Evolutionary conservation across 108 stramenopile genomes (phyloP).

Genomic region (Discostella pseudostelligera): DNA sequence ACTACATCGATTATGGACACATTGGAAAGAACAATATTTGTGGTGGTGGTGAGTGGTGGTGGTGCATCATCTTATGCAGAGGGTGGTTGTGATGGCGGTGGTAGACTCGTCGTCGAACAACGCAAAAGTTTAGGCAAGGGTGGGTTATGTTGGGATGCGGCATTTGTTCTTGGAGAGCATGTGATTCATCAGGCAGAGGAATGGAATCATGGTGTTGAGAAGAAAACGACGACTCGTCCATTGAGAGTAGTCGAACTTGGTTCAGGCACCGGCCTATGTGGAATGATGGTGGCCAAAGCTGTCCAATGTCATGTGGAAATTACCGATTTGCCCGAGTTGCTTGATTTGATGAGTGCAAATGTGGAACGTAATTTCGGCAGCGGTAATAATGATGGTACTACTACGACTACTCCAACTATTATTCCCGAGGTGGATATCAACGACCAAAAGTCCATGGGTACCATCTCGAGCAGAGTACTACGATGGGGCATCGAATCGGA

Average conservation of each 20-base stretch:
- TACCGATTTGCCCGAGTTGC: slow-evolving; percentile 69
- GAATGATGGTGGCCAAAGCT: slow-evolving; percentile 60
- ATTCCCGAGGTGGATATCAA: not conserved
- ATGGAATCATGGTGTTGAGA: slow-evolving; percentile 22
- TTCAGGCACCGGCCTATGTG: slow-evolving; percentile 75
- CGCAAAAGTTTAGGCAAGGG: slow-evolving; percentile 75
- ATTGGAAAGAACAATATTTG: slow-evolving; percentile 8
- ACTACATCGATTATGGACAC: slow-evolving; percentile 59
- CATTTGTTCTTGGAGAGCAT: slow-evolving; percentile 71
- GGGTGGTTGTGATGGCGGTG: not conserved
- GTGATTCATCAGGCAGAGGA: slow-evolving; percentile 41
- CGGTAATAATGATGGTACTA: not conserved
- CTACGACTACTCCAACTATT: not conserved
- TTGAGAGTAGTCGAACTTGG: slow-evolving; percentile 69
- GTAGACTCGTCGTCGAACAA: slow-evolving; percentile 63
- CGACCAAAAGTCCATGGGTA: slow-evolving; percentile 9
- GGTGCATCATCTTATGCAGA: not conserved
- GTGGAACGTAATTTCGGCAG: slow-evolving; percentile 36
- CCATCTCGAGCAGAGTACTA: slow-evolving; percentile 33
- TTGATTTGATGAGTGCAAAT: slow-evolving; percentile 61
- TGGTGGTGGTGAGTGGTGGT: too few relatives aligned
- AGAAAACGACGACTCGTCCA: not conserved
- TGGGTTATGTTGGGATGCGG: slow-evolving; percentile 83
- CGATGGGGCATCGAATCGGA: slow-evolving; percentile 63
- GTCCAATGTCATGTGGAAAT: slow-evolving; percentile 50